Base-by-base conservation (phyloP, 2,329 filamentous ascomycete genomes). In the Paecilomyces variotii region DNA sequence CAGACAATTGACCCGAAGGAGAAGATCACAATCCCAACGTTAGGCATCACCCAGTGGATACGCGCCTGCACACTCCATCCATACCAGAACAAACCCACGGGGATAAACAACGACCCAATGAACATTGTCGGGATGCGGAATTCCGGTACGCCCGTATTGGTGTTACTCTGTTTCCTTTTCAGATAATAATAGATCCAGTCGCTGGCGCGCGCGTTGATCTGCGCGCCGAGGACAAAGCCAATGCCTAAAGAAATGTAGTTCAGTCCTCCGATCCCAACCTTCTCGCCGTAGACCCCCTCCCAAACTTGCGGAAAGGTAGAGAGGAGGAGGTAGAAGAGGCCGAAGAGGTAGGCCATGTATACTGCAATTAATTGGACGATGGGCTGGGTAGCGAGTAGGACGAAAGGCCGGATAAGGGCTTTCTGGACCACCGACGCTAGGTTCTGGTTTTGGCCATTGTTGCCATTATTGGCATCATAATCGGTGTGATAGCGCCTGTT, bases 241-340 rank as follows among this genome's bases (percentile, higher is more conserved):
- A 85, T 52, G 1, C 80, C 82, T 51, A 82, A 77, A 10, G 83
- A 80, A 19, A 86, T 77, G 70, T 84, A 86, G 67, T 86, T 82
- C 1, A 87, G 68, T 1, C 81, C 81, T 5, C 79, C 81, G 6
- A 81, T 79, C 56, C 80, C 79, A 1, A 78, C 70, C 0, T 75
- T 74, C 62, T 84, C 74, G 27, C 73, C 62, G 62, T 87, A 88
- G 1, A 71, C 65, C 0, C 65, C 64, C 6, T 70, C 73, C 81
- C 82, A 87, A 0, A 87, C 70, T 0, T 69, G 65, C 0, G 85
- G 79, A 62, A 85, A 86, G 2, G 80, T 85, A 0, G 81, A 79
- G 0, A 87, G 76, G 7, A 51, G 10, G 39, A 87, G 78, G 55
- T 86, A 87, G 60, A 85, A 77, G 0, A 84, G 64, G 0, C 84